Conservation (phyloP, 2,329 filamentous ascomycete species). For the Ophiobolus disseminans region DNA sequence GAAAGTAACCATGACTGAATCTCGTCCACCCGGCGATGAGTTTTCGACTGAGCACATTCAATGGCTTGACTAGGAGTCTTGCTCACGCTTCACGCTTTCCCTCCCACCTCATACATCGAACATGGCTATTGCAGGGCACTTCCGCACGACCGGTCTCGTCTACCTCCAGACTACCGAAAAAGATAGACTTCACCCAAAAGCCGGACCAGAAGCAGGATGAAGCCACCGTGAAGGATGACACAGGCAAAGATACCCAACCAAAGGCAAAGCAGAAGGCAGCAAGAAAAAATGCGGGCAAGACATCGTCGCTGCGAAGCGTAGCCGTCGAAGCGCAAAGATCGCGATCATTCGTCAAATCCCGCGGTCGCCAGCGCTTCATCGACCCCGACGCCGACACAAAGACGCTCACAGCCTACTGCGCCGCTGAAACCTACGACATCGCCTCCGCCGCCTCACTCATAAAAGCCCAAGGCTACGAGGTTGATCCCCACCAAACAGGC, state of each 20-base stretch:
- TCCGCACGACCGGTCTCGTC: constrained; percentile 27
- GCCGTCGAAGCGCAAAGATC: constrained; percentile 81
- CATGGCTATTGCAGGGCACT: background rate
- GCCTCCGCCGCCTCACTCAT: constrained; percentile 64
- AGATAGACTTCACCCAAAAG: constrained; percentile 34
- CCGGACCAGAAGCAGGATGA: constrained; percentile 35
- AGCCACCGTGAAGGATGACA: constrained; percentile 13
- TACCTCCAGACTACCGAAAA: constrained; percentile 19
- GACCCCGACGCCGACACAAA: constrained; percentile 57
- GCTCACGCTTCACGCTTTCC: constrained; percentile 13
- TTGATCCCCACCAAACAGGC: constrained; percentile 68
- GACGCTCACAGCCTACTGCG: constrained; percentile 70
- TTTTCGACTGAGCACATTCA: constrained; percentile 27
- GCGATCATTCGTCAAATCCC: constrained; percentile 60
- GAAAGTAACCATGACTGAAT: constrained; percentile 25
- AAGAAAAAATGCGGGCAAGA: constrained; percentile 42
- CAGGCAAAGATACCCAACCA: constrained; percentile 11
- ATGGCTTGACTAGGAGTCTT: constrained; percentile 32
- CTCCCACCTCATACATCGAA: constrained; percentile 8
- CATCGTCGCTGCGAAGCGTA: constrained; percentile 77
- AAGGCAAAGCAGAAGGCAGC: constrained; percentile 28
- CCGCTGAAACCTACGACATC: constrained; percentile 71
- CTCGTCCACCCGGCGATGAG: constrained; percentile 32
- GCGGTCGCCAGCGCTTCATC: constrained; percentile 53
- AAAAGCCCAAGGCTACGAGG: constrained; percentile 64